phyloP scores from a whole-genome alignment of 495 filamentous ascomycete genomes.

The Aspergillus sclerotiicarbonarius region DNA sequence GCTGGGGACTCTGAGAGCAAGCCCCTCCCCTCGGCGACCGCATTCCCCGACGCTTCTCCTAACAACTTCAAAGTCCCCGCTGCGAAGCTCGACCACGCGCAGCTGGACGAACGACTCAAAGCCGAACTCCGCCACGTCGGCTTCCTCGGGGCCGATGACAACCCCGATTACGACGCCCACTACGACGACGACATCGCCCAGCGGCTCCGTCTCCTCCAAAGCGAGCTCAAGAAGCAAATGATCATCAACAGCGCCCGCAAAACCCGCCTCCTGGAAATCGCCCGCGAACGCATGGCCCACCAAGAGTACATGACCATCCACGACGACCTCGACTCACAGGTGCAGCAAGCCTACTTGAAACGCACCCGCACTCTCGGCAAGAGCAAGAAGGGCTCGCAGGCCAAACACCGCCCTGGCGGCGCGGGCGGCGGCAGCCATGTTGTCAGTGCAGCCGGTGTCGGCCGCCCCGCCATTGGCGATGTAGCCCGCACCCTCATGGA shows the following conservation, averaged over 20 bases:
- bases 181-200: slow-evolving; percentile 94
- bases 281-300: slow-evolving; percentile 86
- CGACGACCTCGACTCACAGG: slow-evolving; percentile 93
- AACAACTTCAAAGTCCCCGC: slow-evolving; percentile 55
- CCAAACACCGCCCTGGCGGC: slow-evolving; percentile 69
- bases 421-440: slow-evolving; percentile 54
- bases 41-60: slow-evolving; percentile 68
- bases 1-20: slow-evolving; percentile 42
- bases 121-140: slow-evolving; percentile 92
- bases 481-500: slow-evolving; percentile 88
- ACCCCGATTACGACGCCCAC: slow-evolving; percentile 78
- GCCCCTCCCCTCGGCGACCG: slow-evolving; percentile 66
- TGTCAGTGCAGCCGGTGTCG: slow-evolving; percentile 49
- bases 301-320: slow-evolving; percentile 97
- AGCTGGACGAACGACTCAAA: slow-evolving; percentile 86
- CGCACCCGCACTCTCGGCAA: slow-evolving; percentile 92
- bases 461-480: slow-evolving; percentile 85
- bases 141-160: slow-evolving; percentile 70
- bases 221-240: slow-evolving; percentile 73
- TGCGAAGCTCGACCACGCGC: slow-evolving; percentile 72
- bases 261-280: slow-evolving; percentile 75
- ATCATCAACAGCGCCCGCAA: slow-evolving; percentile 89
- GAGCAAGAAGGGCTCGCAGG: slow-evolving; percentile 72
- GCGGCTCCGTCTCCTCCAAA: slow-evolving; percentile 79
- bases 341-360: slow-evolving; percentile 93